These are phyloP conservation scores for Neoarthrinium moseri DNA, from an alignment of 2,329 filamentous ascomycete genomes.

Conservation along the genomic window DNA sequence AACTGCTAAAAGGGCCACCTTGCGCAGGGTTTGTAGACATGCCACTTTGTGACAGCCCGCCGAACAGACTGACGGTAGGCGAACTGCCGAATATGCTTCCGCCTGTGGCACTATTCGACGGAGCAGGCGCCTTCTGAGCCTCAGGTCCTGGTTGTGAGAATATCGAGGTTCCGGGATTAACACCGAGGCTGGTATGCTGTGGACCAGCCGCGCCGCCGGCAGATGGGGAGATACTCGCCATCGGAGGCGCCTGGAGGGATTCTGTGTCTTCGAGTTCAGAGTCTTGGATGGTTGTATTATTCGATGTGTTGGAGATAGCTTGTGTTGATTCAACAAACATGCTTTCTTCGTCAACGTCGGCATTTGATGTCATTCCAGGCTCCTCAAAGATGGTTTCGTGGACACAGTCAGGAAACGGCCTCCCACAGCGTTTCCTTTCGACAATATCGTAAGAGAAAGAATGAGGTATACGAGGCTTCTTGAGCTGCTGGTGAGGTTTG, in stretches of 20 bases:
- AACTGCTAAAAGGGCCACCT: not conserved
- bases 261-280: conserved; percentile 14
- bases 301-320: conserved; percentile 7
- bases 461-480: conserved; percentile 52
- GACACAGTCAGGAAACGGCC: conserved; percentile 53
- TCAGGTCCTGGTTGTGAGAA: not conserved
- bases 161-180: conserved; percentile 5
- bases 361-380: conserved; percentile 13
- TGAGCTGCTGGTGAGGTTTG: conserved; percentile 40
- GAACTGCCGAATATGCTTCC: not conserved
- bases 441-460: conserved; percentile 56
- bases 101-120: not conserved
- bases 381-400: conserved; percentile 50
- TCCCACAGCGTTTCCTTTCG: conserved; percentile 56
- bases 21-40: not conserved
- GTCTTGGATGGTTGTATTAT: conserved; percentile 1
- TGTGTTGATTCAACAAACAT: conserved; percentile 24
- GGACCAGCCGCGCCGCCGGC: not conserved
- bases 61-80: not conserved
- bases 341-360: conserved; percentile 16
- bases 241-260: conserved; percentile 7
- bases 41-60: too few species aligned
- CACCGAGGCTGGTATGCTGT: not conserved
- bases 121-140: not conserved
- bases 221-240: too few species aligned